phyloP scores from a whole-genome alignment of 129 eudicot species.

The Saussurea involucrata region DNA sequence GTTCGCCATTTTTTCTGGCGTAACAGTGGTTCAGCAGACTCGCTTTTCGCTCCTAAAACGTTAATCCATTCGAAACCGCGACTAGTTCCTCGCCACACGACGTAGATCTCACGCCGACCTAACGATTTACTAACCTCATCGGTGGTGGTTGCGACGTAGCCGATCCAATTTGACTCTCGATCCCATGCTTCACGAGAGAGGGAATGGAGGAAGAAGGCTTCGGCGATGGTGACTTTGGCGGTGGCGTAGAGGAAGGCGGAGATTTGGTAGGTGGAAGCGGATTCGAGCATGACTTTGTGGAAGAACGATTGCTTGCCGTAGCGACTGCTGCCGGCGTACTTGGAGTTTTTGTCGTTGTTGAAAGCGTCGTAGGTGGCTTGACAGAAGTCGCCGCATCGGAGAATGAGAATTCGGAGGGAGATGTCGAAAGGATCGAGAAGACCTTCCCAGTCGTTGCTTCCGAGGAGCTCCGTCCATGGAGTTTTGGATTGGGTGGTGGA shows the following conservation, averaged over 20 bases:
- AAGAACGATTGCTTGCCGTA: conserved; percentile 65
- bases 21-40: conserved; percentile 51
- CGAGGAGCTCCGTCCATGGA: conserved; percentile 39
- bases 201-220: conserved; percentile 63
- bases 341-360: conserved; percentile 69
- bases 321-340: conserved; percentile 72
- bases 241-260: conserved; percentile 70
- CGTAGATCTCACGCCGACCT: conserved; percentile 79
- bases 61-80: conserved; percentile 75
- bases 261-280: conserved; percentile 50
- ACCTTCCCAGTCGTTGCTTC: conserved; percentile 34
- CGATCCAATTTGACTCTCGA: conserved; percentile 84
- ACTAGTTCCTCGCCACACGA: conserved; percentile 75
- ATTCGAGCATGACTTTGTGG: conserved; percentile 56
- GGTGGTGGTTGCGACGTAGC: conserved; percentile 65
- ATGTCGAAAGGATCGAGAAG: conserved; percentile 33
- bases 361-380: conserved; percentile 85
- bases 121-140: conserved; percentile 43
- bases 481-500: conserved; percentile 9
- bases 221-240: conserved; percentile 42
- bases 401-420: conserved; percentile 31
- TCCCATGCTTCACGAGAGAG: conserved; percentile 83
- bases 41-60: conserved; percentile 57
- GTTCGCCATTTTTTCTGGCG: conserved; percentile 14
- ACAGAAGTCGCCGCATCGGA: conserved; percentile 68